Percentiles rank a stretch among this genome's conserved stretches.
These are phyloP conservation scores for Nakaseomyces glabratus DNA, from an alignment of 1,139 yeast genomes.

Conservation along the genomic window DNA sequence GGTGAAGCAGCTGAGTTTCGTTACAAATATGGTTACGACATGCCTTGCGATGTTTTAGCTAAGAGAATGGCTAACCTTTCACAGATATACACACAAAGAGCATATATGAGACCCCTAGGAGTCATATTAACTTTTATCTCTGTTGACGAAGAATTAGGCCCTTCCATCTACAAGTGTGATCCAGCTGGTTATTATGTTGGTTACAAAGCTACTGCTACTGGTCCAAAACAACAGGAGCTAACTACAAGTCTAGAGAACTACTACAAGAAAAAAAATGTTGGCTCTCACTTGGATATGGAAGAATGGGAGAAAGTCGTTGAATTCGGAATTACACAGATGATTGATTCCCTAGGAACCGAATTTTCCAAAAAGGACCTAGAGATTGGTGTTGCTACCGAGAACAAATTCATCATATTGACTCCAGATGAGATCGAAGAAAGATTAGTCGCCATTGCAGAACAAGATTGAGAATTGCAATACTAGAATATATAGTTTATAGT, in stretches of 20 bases:
- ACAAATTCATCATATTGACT: constrained; percentile 58
- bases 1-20: constrained; percentile 91
- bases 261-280: constrained; percentile 45
- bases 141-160: constrained; percentile 82
- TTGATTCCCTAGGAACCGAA: constrained; percentile 83
- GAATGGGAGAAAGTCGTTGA: constrained; percentile 88
- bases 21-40: constrained; percentile 90
- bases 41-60: constrained; percentile 91
- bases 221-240: constrained; percentile 96
- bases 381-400: constrained; percentile 74
- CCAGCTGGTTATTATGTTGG: constrained; percentile 96
- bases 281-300: constrained; percentile 40
- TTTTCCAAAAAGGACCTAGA: constrained; percentile 90
- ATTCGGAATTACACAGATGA: constrained; percentile 75
- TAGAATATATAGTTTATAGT: too few species aligned
- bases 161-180: constrained; percentile 86
- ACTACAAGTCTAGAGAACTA: constrained; percentile 85
- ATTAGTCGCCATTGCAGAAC: constrained; percentile 88
- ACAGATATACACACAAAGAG: constrained; percentile 93
- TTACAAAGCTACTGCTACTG: constrained; percentile 87
- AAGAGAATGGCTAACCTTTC: constrained; percentile 93
- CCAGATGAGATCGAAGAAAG: constrained; percentile 91
- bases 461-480: constrained; percentile 51
- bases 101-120: constrained; percentile 98
- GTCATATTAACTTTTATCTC: constrained; percentile 85